Base-by-base conservation (phyloP, 768 basidiomycete species). In the Serendipita vermifera region DNA sequence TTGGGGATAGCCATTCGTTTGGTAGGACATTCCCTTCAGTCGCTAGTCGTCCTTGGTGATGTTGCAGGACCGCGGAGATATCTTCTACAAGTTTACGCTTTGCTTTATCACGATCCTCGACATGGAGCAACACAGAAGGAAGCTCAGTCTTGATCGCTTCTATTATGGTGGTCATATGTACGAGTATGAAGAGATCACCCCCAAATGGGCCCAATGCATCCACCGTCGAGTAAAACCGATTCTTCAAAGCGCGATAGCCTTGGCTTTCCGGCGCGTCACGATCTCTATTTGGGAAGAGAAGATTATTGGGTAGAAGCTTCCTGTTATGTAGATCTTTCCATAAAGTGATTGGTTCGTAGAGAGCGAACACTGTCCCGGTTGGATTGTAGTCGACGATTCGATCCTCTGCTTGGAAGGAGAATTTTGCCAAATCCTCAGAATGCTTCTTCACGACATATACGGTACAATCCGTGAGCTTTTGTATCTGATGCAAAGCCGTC, bases 361-460 rank as follows among this genome's bases (percentile, higher is more conserved):
- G 69, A 3, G 59, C 64, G 67, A 80, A 83, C 40, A 66, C 64
- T 35, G 69, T 63, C 1, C 76, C 78, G 3, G 83, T 74, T 40
- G 71, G 66, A 0, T 76, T 67, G 64, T 81, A 87, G 64, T 76
- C 69, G 58, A 76, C 72, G 20, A 86, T 72, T 62, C 81, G 83
- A 73, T 91, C 89, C 38, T 68, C 62, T 3, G 87, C 84, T 38
- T 75, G 78, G 0, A 83, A 80, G 1, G 82, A 75, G 64, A 84
- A 74, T 15, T 72, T 68, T 14, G 70, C 67, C 2, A 92, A 71
- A 62, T 91, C 89, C 6, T 77, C 75, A 1, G 76, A 64, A 62
- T 92, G 77, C 41, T 82, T 75, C 32, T 78, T 77, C 17, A 93
- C 87, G 17, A 83, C 81, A 20, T 87, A 75, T 22, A 89, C 80